Conservation (phyloP, 345 rosid genomes). For the Rubroshorea leprosula region DNA sequence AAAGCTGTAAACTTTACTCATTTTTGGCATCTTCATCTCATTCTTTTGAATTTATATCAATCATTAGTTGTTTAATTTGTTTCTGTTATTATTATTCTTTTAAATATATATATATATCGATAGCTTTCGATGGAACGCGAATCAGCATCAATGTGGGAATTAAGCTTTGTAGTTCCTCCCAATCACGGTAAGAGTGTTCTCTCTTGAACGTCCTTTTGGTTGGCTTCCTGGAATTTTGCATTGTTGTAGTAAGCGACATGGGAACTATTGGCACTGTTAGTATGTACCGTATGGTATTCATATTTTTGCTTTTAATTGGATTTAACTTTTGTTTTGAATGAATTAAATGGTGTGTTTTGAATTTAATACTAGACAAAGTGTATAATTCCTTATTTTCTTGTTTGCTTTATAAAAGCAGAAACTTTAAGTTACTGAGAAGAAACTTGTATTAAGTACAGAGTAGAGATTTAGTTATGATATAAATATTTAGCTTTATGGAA, state of each 20-base stretch:
- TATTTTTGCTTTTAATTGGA: background rate
- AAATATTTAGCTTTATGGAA: background rate
- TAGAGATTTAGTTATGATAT: background rate
- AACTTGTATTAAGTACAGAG: background rate
- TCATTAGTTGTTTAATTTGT: background rate
- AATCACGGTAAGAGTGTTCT: slow-evolving; percentile 58
- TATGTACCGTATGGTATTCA: too few species aligned
- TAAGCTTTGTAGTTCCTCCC: slow-evolving; percentile 95
- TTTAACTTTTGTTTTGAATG: background rate
- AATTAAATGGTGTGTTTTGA: background rate
- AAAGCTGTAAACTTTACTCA: slow-evolving; percentile 50
- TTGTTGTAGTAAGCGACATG: slow-evolving; percentile 12
- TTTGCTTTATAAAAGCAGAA: slow-evolving; percentile 1
- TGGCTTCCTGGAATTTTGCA: background rate
- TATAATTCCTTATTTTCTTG: too few species aligned
- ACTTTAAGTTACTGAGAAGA: background rate
- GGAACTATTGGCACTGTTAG: too few species aligned
- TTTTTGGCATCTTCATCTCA: background rate
- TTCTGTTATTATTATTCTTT: background rate
- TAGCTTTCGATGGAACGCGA: slow-evolving; percentile 90
- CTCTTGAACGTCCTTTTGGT: background rate
- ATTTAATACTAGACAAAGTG: too few species aligned
- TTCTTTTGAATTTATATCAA: background rate
- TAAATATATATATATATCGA: background rate
- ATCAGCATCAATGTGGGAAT: slow-evolving; percentile 82